Conservation (phyloP, 306 rosid species). For the Cucumis cinereus region DNA sequence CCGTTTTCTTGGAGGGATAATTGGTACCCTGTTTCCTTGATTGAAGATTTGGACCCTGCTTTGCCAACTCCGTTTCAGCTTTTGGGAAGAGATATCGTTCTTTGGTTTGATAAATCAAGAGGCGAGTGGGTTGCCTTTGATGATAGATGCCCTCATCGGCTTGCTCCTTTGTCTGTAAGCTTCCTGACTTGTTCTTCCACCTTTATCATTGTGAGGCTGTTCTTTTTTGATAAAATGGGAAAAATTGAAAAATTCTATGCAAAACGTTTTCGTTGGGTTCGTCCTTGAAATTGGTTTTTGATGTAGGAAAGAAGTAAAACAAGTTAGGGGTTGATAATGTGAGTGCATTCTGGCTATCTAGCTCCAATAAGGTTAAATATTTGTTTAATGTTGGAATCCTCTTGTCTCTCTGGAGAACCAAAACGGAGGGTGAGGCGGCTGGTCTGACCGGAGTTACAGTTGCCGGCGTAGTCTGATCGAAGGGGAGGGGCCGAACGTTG, state of each 20-base stretch:
- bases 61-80: conserved; percentile 87
- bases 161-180: conserved; percentile 88
- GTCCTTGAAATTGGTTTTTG: background rate
- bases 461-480: too few relatives aligned
- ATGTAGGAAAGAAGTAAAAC: background rate
- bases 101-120: conserved; percentile 59
- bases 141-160: conserved; percentile 94
- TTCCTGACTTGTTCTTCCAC: background rate
- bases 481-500: too few relatives aligned
- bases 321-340: background rate
- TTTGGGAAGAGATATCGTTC: conserved; percentile 76
- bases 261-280: background rate
- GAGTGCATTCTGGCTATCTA: background rate
- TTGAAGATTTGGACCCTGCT: conserved; percentile 69
- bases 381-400: background rate
- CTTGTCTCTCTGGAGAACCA: background rate
- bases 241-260: background rate
- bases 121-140: conserved; percentile 82
- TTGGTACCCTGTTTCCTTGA: conserved; percentile 94
- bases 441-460: too few relatives aligned
- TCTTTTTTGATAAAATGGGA: background rate
- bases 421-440: too few relatives aligned
- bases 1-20: conserved; percentile 90
- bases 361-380: background rate
- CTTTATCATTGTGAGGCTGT: background rate